Evolutionary conservation across 2,329 filamentous ascomycete species (phyloP), one percentile per base, ranked within the genome.

Genomic region (Talaromyces sp.): DNA sequence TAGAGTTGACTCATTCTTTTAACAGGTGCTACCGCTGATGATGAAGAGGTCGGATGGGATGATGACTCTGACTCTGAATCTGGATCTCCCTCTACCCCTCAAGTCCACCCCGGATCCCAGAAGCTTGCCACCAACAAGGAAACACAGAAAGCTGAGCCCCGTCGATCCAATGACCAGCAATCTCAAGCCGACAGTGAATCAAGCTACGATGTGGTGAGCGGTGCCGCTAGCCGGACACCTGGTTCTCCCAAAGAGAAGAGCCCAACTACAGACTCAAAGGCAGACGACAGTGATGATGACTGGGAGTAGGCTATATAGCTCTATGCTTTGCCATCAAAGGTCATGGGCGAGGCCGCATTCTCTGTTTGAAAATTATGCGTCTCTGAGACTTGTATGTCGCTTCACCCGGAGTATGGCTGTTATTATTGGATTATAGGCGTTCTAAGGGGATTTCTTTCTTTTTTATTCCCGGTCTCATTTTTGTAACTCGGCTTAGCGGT

Each of bases 141-240:
- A 70, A 58, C 72, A 66, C 76, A 85, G 43, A 90, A 90, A 72
- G 81, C 86, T 22, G 84, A 89, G 63, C 77, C 86, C 16, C 86
- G 90, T 49, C 76, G 78, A 35, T 95, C 91, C 22, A 88, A 95
- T 65, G 91, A 96, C 67, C 88, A 91, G 70, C 91, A 93, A 70
- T 95, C 90, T 22, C 89, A 94, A 62, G 86, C 91, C 7, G 94
- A 94, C 65, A 97, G 93, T 70, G 94, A 99, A 65, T 90, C 90
- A 16, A 96, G 91, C 76, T 99, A 99, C 71, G 94, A 99, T 70
- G 82, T 99, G 30, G 91, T 99, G 41, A 92, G 89, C 47, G 89
- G 89, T 44, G 83, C 85, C 40, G 85, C 87, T 33, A 96, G 90
- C 70, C 88, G 89, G 60, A 87, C 91, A 16, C 88, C 91, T 1